Evolutionary conservation across 106 monocot genomes (phyloP).

Genomic region (Platanthera zijinensis): DNA sequence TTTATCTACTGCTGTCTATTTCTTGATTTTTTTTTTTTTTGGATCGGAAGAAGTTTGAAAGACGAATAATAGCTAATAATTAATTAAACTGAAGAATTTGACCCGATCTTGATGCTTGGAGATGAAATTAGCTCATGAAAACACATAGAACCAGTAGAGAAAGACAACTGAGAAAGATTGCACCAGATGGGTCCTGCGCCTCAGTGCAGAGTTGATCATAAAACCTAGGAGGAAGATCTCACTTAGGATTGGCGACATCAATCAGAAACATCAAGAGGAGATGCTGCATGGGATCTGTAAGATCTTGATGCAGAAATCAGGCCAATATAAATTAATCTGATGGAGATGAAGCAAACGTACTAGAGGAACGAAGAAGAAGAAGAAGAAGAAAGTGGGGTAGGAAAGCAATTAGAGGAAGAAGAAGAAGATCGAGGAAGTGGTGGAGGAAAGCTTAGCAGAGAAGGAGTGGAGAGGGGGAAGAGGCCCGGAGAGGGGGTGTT

Average conservation of each 20-base stretch:
- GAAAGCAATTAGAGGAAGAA: background rate
- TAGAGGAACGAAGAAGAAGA: background rate
- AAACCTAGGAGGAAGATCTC: slow-evolving; percentile 40
- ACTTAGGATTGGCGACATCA: slow-evolving; percentile 55
- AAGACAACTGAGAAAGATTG: slow-evolving; percentile 72
- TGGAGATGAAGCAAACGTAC: background rate
- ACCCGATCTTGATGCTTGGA: background rate
- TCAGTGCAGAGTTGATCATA: slow-evolving; percentile 55
- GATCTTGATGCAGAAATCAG: background rate
- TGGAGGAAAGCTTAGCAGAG: slow-evolving; percentile 3
- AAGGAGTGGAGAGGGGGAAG: slow-evolving; percentile 18
- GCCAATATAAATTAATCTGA: background rate
- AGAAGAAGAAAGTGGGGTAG: background rate
- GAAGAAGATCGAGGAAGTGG: background rate
- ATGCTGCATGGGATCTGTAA: slow-evolving; percentile 15
- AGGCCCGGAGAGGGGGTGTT: no score
- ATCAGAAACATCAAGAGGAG: slow-evolving; percentile 19
- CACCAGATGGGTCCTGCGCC: slow-evolving; percentile 44
- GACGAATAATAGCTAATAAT: background rate
- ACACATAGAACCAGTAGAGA: slow-evolving; percentile 84
- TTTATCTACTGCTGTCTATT: background rate
- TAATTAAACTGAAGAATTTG: no score
- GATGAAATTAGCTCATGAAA: slow-evolving; percentile 31
- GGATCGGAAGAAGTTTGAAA: background rate
- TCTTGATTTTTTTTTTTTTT: background rate